Conservation (phyloP, 495 filamentous ascomycete genomes). For the Glutinoglossum americanum region DNA sequence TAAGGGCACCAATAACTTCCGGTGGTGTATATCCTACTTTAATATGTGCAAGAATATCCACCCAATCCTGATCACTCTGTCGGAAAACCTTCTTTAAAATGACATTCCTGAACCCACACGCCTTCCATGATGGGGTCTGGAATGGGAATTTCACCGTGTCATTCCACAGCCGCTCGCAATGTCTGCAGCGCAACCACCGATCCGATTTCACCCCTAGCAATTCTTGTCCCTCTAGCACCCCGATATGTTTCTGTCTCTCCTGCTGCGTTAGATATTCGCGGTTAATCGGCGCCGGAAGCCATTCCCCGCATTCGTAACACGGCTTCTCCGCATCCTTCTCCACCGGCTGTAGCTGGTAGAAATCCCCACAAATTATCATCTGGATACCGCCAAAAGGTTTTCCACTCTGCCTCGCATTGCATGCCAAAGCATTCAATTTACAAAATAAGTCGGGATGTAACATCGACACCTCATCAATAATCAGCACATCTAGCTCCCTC, state of each 20-base stretch:
- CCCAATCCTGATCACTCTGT: slow-evolving; percentile 10
- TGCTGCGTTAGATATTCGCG: too few relatives aligned
- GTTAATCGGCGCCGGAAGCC: too few relatives aligned
- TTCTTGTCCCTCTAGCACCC: too few relatives aligned
- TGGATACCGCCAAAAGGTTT: slow-evolving; percentile 12
- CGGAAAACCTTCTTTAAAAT: slow-evolving; percentile 9
- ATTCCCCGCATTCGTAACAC: slow-evolving; percentile 10
- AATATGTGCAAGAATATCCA: slow-evolving; percentile 7
- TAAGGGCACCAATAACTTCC: background rate
- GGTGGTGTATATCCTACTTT: slow-evolving; percentile 8
- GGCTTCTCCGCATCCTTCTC: slow-evolving; percentile 8
- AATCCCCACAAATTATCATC: slow-evolving; percentile 14
- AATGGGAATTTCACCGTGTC: slow-evolving; percentile 13
- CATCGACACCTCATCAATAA: slow-evolving; percentile 16
- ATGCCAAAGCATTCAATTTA: slow-evolving; percentile 10
- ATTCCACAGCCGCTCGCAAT: slow-evolving; percentile 12
- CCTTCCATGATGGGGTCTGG: slow-evolving; percentile 11
- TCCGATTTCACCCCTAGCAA: too few relatives aligned
- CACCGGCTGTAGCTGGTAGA: slow-evolving; percentile 15
- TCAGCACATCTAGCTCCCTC: slow-evolving; percentile 8
- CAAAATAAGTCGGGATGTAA: slow-evolving; percentile 13
- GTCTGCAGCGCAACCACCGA: too few relatives aligned
- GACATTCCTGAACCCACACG: slow-evolving; percentile 7
- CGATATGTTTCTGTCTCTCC: too few relatives aligned
- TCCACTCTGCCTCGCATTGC: background rate